Conservation (phyloP, 306 rosid species). For the Albizia julibrissin region DNA sequence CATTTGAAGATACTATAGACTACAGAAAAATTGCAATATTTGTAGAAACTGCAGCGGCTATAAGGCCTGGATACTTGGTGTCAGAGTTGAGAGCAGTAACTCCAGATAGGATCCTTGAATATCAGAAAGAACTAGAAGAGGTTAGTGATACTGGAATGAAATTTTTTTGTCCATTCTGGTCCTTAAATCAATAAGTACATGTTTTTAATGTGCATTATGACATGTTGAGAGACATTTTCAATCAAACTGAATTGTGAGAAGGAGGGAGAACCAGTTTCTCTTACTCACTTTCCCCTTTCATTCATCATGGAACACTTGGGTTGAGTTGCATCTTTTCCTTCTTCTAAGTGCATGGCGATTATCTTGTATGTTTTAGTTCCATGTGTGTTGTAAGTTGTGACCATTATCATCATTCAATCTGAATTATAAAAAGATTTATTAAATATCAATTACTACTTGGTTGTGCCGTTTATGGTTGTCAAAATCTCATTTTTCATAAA, state of each 20-base stretch:
- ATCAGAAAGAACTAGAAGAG: slow-evolving; percentile 81
- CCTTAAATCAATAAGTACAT: slow-evolving; percentile 7
- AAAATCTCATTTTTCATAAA: too few relatives aligned
- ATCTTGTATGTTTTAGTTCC: background rate
- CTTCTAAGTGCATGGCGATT: slow-evolving; percentile 9
- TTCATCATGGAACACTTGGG: background rate
- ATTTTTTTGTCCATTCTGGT: slow-evolving; percentile 3
- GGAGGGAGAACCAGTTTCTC: slow-evolving; percentile 20
- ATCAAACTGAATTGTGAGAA: slow-evolving; percentile 1
- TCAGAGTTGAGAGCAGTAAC: slow-evolving; percentile 61
- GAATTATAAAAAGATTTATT: background rate
- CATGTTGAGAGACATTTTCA: slow-evolving; percentile 12
- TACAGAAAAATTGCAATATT: slow-evolving; percentile 82
- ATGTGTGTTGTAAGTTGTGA: background rate
- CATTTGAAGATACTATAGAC: slow-evolving; percentile 90
- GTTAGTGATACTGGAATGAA: slow-evolving; percentile 48
- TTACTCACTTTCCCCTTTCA: slow-evolving; percentile 13
- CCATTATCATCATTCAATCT: background rate
- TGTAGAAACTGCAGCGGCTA: slow-evolving; percentile 66
- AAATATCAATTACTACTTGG: background rate
- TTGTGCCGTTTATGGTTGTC: background rate
- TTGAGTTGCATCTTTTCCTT: slow-evolving; percentile 8
- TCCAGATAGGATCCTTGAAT: slow-evolving; percentile 62
- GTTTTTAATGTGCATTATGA: slow-evolving; percentile 2
- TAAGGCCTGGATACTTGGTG: slow-evolving; percentile 67